These are phyloP conservation scores for Phytophthora sp. DNA, from an alignment of 352 stramenopile genomes.

Conservation along the genomic window DNA sequence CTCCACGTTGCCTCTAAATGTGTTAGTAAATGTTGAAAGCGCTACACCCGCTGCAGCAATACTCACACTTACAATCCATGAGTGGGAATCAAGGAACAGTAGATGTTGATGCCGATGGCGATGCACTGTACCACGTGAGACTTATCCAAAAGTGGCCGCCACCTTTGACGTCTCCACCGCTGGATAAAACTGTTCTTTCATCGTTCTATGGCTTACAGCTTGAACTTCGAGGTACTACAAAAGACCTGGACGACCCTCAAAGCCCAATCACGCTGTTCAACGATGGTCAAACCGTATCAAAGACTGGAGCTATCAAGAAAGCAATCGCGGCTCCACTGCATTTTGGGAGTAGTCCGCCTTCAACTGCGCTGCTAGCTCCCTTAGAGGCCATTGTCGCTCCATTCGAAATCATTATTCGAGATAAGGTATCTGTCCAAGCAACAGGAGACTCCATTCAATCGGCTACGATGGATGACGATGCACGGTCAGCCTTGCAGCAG, in stretches of 20 bases:
- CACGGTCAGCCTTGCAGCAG: constrained; percentile 30
- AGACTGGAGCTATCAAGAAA: constrained; percentile 4
- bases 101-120: constrained; percentile 4
- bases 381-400: constrained; percentile 33
- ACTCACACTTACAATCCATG: constrained; percentile 11
- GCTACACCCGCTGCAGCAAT: not conserved
- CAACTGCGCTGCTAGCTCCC: not conserved
- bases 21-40: constrained; percentile 1
- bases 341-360: constrained; percentile 10
- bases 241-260: not conserved
- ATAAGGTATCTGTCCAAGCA: constrained; percentile 28
- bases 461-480: constrained; percentile 25
- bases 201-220: constrained; percentile 58
- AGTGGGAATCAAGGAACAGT: constrained; percentile 7
- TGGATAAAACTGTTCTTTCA: constrained; percentile 15
- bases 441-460: not conserved
- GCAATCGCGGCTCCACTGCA: not conserved
- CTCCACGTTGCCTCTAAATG: too few species aligned
- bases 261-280: constrained; percentile 15
- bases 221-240: constrained; percentile 35
- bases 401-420: constrained; percentile 36
- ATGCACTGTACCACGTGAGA: constrained; percentile 47
- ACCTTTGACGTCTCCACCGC: not conserved
- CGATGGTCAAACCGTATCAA: constrained; percentile 13
- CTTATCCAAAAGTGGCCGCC: constrained; percentile 40